Evolutionary conservation across 352 stramenopile genomes (phyloP).

Genomic region (Pythium aquatile): DNA sequence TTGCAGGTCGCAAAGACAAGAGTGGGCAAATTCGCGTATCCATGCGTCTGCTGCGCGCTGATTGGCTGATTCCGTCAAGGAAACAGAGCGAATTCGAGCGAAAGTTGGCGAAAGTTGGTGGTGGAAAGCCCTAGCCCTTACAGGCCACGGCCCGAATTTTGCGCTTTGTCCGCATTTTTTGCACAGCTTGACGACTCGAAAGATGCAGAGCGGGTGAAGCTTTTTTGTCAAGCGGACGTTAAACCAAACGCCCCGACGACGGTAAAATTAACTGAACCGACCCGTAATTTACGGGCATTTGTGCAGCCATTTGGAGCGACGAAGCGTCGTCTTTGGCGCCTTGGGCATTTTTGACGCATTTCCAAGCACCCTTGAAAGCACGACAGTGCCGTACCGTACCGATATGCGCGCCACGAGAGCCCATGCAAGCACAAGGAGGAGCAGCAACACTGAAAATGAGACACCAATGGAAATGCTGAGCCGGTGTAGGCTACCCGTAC

Average conservation of each 20-base stretch:
- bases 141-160: not conserved
- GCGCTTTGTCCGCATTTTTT: not conserved
- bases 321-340: slow-evolving; percentile 1
- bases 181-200: not conserved
- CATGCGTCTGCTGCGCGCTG: slow-evolving; percentile 12
- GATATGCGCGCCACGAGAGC: too few relatives aligned
- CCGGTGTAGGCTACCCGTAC: too few relatives aligned
- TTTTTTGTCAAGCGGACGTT: slow-evolving; percentile 18
- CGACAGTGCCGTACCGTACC: too few relatives aligned
- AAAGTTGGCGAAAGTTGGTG: not conserved
- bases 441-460: too few relatives aligned
- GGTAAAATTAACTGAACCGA: slow-evolving; percentile 24
- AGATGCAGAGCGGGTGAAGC: not conserved
- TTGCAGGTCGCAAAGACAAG: slow-evolving; percentile 28
- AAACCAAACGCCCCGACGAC: slow-evolving; percentile 20
- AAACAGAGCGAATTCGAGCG: slow-evolving; percentile 17
- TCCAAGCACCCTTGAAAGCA: slow-evolving; percentile 10
- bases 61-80: slow-evolving; percentile 32
- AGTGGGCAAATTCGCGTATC: slow-evolving; percentile 22
- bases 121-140: slow-evolving; percentile 18
- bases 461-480: too few relatives aligned
- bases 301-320: slow-evolving; percentile 4
- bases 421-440: too few relatives aligned
- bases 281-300: slow-evolving; percentile 14
- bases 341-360: not conserved